Base-by-base conservation (phyloP, 2,329 filamentous ascomycete genomes). In the Ampelomyces quisqualis region DNA sequence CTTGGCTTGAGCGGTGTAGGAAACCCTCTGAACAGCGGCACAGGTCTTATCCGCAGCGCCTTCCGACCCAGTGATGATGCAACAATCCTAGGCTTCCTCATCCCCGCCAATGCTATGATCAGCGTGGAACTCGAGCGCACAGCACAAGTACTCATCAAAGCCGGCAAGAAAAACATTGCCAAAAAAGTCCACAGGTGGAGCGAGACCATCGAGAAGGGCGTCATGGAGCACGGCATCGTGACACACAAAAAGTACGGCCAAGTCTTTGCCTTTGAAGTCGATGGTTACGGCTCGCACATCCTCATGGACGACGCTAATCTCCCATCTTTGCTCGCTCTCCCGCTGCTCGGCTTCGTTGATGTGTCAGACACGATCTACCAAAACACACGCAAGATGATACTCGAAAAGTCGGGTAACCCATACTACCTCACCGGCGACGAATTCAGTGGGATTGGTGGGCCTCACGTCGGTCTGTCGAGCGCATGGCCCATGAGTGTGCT, bases 401-500 rank as follows among this genome's bases (percentile, higher is more conserved):
- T 95, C 11, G 77, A 81, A 28, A 86, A 84, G 61, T 55, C 73
- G 0, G 85, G 86, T 0, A 98, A 98, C 62, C 93, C 93, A 0
- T 98, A 96, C 65, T 97, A 84, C 64, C 76, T 98, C 5, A 76
- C 77, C 18, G 93, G 93, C 2, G 72, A 71, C 11, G 81, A 80
- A 1, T 95, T 98, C 60, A 79, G 81, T 34, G 93, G 93, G 5
- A 95, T 98, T 55, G 93, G 93, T 56, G 93, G 90, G 2, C 81
- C 81, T 21, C 81, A 85, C 52, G 86, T 96, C 53, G 93, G 93
- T 0, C 72, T 95, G n/a, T 74, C 80, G 57, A 88, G 95, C 53
- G 93, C 91, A 6, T 98, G 93, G 93, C 93, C 93, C 0, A 97
- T 98, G 90, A 93, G 88, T 64, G 73, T 96, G 48, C 76, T 98